phyloP scores from a whole-genome alignment of 176 grass and related monocot species.

The Oryza officinalis region DNA sequence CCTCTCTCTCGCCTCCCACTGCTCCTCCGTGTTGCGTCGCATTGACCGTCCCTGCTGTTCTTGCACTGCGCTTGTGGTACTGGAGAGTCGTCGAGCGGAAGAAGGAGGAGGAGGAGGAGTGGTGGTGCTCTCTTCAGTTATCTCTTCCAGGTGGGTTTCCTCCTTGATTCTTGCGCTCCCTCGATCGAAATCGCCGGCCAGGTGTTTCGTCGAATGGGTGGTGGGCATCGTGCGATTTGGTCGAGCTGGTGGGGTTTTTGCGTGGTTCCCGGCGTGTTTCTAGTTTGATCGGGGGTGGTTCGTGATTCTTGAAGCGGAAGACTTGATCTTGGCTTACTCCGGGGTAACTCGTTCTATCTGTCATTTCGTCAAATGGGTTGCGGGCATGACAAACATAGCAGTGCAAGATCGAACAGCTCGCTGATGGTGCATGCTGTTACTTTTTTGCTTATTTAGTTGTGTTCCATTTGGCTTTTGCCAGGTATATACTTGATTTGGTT shows the following conservation, averaged over 20 bases:
- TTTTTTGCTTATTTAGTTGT: background rate
- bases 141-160: slow-evolving; percentile 19
- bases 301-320: background rate
- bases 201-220: slow-evolving; percentile 34
- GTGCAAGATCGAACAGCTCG: background rate
- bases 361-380: slow-evolving; percentile 40
- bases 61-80: background rate
- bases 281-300: background rate
- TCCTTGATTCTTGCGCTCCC: slow-evolving; percentile 1
- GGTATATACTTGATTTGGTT: slow-evolving; percentile 17
- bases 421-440: slow-evolving; percentile 1
- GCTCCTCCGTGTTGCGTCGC: slow-evolving; percentile 20
- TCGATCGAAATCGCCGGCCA: slow-evolving; percentile 8
- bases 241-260: background rate
- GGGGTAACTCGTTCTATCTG: background rate
- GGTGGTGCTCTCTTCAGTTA: background rate
- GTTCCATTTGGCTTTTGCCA: slow-evolving; percentile 27
- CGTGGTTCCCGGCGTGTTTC: background rate
- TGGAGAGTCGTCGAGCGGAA: background rate
- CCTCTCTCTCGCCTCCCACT: background rate
- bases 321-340: slow-evolving; percentile 11
- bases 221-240: background rate
- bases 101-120: background rate
- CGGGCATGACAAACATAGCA: background rate
- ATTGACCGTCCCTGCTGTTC: slow-evolving; percentile 17